These are phyloP conservation scores for Aureobasidium sp. DNA, from an alignment of 2,329 filamentous ascomycete species.

Conservation along the genomic window DNA sequence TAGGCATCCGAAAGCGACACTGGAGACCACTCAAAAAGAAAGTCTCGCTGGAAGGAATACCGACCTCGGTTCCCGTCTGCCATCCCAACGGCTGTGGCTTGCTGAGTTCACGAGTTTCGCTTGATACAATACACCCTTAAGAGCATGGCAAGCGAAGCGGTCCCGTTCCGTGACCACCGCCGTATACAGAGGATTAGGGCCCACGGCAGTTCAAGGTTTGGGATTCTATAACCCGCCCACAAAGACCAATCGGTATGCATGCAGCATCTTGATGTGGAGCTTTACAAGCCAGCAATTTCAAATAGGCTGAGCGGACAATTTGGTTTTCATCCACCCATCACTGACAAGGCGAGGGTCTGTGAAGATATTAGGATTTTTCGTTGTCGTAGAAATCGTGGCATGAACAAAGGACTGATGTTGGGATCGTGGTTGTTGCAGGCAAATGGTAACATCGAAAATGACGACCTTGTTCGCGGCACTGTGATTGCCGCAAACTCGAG, in stretches of 20 bases:
- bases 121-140: background rate
- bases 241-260: background rate
- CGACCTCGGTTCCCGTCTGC: background rate
- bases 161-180: background rate
- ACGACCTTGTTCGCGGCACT: background rate
- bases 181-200: background rate
- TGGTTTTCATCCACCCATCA: background rate
- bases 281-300: background rate
- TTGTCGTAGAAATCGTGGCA: background rate
- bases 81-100: background rate
- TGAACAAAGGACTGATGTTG: background rate
- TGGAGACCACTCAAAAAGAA: background rate
- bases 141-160: background rate
- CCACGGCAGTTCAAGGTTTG: background rate
- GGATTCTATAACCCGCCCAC: background rate
- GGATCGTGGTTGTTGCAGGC: background rate
- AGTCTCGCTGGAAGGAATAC: background rate
- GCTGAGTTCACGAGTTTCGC: background rate
- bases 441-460: slow-evolving; percentile 3
- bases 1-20: background rate
- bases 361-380: background rate
- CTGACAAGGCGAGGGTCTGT: background rate
- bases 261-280: background rate
- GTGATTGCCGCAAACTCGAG: background rate
- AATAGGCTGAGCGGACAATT: background rate